Evolutionary conservation across 768 basidiomycete genomes (phyloP).

Genomic region (Leccinum obscurum): DNA sequence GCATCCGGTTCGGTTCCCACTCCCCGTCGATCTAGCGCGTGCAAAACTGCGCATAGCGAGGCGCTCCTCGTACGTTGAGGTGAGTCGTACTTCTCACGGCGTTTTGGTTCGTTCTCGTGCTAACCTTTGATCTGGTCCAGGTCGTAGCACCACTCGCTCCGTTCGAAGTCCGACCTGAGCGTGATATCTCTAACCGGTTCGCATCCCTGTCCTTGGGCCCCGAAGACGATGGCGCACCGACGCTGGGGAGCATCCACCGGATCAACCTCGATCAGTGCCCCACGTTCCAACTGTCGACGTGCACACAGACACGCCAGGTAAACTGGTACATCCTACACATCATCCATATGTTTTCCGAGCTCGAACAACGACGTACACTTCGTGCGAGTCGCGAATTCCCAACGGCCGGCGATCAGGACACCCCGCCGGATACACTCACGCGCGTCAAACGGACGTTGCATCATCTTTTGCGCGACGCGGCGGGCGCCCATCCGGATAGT

Average conservation of each 20-base stretch:
- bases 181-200: conserved; percentile 25
- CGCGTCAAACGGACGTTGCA: conserved; percentile 34
- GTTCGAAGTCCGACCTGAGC: conserved; percentile 22
- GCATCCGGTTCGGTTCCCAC: conserved; percentile 39
- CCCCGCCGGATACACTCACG: conserved; percentile 20
- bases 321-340: conserved; percentile 34
- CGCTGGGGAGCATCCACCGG: conserved; percentile 41
- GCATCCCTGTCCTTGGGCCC: conserved; percentile 20
- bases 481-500: conserved; percentile 9
- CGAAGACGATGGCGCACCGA: conserved; percentile 6
- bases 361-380: conserved; percentile 3
- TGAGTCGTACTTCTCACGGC: conserved; percentile 2
- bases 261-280: conserved; percentile 39
- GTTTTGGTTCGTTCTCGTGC: not conserved
- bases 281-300: conserved; percentile 23
- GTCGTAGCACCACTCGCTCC: conserved; percentile 20
- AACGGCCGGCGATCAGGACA: too few relatives aligned
- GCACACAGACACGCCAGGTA: not conserved
- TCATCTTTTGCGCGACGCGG: conserved; percentile 22
- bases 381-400: too few relatives aligned
- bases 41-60: conserved; percentile 49
- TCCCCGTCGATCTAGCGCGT: conserved; percentile 40
- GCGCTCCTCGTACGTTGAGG: conserved; percentile 50
- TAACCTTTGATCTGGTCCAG: conserved; percentile 1
- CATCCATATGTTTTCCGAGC: conserved; percentile 26